Conservation (phyloP, 352 stramenopile species). For the Pythium myriotylum region DNA sequence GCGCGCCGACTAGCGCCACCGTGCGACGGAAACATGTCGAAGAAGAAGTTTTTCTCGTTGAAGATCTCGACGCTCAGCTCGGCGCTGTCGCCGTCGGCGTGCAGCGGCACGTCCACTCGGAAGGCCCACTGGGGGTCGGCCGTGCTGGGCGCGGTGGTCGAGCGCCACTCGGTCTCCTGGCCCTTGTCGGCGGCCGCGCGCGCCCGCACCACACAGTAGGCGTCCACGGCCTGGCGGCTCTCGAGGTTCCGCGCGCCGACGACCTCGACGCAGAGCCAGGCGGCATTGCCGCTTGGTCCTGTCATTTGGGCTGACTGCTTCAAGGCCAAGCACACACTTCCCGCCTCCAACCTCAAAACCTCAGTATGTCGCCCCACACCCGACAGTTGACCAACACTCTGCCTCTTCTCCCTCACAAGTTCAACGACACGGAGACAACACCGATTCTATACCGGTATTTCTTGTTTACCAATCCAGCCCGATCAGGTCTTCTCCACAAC, state of each 20-base stretch:
- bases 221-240: conserved; percentile 56
- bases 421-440: not conserved
- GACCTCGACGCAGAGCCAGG: conserved; percentile 65
- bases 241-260: conserved; percentile 75
- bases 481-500: not conserved
- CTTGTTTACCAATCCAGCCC: conserved; percentile 12
- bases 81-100: not conserved
- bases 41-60: conserved; percentile 82
- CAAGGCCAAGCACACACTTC: conserved; percentile 20
- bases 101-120: conserved; percentile 28
- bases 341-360: conserved; percentile 27
- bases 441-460: conserved; percentile 14
- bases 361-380: conserved; percentile 3
- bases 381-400: conserved; percentile 26
- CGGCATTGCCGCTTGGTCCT: conserved; percentile 22
- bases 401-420: not conserved
- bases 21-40: conserved; percentile 77
- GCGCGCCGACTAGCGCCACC: conserved; percentile 7
- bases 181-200: not conserved
- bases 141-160: conserved; percentile 35
- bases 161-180: conserved; percentile 24
- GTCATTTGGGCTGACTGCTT: conserved; percentile 14
- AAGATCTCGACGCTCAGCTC: conserved; percentile 53
- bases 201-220: conserved; percentile 61
- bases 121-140: conserved; percentile 47